Evolutionary conservation across 352 stramenopile genomes (phyloP).

Genomic region (Phytophthora tubulina): DNA sequence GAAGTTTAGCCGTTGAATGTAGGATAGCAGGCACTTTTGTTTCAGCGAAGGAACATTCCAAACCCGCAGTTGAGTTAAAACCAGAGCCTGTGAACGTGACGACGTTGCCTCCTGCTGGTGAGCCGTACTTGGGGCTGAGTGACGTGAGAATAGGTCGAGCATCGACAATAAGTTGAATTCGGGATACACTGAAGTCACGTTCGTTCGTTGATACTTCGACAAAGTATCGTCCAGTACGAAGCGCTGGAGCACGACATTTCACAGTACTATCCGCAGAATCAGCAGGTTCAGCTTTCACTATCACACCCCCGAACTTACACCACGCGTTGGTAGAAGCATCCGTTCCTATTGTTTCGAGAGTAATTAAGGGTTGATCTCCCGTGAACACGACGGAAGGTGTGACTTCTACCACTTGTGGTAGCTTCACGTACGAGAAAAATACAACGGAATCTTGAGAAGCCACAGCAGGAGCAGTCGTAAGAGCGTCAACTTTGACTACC

Average conservation of each 20-base stretch:
- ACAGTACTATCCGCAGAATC: constrained; percentile 6
- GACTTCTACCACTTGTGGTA: constrained; percentile 41
- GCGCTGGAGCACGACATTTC: constrained; percentile 27
- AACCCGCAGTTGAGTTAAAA: constrained; percentile 4
- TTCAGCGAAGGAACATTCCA: constrained; percentile 51
- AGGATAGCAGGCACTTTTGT: constrained; percentile 5
- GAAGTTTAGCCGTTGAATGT: constrained; percentile 31
- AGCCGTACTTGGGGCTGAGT: constrained; percentile 10
- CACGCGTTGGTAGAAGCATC: constrained; percentile 24
- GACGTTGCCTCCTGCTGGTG: background rate
- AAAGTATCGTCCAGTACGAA: constrained; percentile 26
- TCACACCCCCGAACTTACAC: constrained; percentile 50
- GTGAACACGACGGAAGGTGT: constrained; percentile 27
- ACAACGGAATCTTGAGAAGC: constrained; percentile 21
- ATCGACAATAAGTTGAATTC: constrained; percentile 28
- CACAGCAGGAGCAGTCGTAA: background rate
- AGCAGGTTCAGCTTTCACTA: constrained; percentile 31
- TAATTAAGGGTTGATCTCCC: constrained; percentile 33
- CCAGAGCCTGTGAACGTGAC: background rate
- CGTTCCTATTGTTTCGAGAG: constrained; percentile 31
- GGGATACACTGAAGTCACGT: constrained; percentile 55
- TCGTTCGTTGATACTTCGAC: constrained; percentile 57
- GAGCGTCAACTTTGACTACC: constrained; percentile 33
- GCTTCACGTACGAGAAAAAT: constrained; percentile 47
- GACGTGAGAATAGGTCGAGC: background rate